Evolutionary conservation across 2,329 filamentous ascomycete species (phyloP), one percentile per base, ranked within the genome.

Genomic region (Fusarium penzigii): DNA sequence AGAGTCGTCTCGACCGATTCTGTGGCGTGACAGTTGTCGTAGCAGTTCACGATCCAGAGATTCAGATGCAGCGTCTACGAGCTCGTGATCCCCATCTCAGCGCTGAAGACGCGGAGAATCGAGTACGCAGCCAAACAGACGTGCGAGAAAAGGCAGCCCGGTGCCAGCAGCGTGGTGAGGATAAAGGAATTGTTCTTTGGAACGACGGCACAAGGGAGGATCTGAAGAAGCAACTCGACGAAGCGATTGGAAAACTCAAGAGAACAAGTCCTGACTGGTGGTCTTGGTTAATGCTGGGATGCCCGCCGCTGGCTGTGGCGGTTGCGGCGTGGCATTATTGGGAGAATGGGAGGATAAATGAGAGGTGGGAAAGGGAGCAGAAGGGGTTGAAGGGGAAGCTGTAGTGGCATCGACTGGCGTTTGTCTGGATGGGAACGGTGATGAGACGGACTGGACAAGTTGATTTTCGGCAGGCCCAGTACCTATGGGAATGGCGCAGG

Each of bases 1-100:
- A 99, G 78, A 88, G 85, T 62, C 85, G 86, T 3, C 86, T 96
- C 72, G 94, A 99, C 71, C 77, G 85, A 39, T 83, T 96, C 60
- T 97, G 92, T 67, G 92, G 92, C 5, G 86, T 85, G 0, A 88
- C 96, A 14, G 74, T 96, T 54, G 92, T 99, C 0, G 93, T 97
- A 2, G 92, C 88, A 0, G 92, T 97, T 17, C 78, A 75, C 11
- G 90, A 96, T 62, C 87, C 90, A 0, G 82, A 80, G 56, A 81
- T 92, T 43, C 94, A 99, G 78, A 93, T 97, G 82, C 75, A 81
- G 66, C 78, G 94, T 51, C 72, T 99, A 53, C 80, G 86, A 62
- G 84, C 82, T 14, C 77, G 94, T 45, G 92, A 99, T 71, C 67
- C 81, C 38, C 89, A 96, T 72, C 74, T 97, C 34, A 89, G 81